Percentiles rank a stretch among this genome's conserved stretches.
phyloP scores from a whole-genome alignment of 2,329 filamentous ascomycete species.

The Pseudogymnoascus sp. region DNA sequence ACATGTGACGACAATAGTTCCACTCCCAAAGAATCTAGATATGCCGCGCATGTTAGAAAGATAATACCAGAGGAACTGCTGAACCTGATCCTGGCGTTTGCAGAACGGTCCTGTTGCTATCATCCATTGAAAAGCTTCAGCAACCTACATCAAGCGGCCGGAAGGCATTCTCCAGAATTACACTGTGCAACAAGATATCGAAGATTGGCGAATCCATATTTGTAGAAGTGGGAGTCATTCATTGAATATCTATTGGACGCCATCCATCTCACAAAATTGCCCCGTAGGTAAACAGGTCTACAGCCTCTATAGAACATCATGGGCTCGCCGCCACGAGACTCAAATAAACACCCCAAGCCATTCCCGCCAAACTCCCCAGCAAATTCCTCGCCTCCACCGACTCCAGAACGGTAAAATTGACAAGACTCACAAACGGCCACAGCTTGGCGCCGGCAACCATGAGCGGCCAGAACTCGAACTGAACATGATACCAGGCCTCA shows the following conservation, averaged over 20 bases:
- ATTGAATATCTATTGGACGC: neutral
- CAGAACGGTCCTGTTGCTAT: neutral
- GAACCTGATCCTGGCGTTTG: no score
- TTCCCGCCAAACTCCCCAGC: conserved; percentile 62
- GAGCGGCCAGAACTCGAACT: conserved; percentile 54
- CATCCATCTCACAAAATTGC: neutral
- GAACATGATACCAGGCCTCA: conserved; percentile 36
- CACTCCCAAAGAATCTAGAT: neutral
- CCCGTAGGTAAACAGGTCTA: neutral
- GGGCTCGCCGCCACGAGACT: conserved; percentile 46
- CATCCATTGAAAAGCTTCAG: neutral
- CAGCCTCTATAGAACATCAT: neutral
- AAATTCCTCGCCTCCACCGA: conserved; percentile 64
- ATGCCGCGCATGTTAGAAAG: neutral
- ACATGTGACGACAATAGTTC: neutral
- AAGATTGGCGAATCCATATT: neutral
- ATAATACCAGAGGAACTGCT: neutral
- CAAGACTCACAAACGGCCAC: conserved; percentile 61
- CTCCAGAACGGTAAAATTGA: conserved; percentile 61
- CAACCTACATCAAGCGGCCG: neutral
- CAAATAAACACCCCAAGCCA: conserved; percentile 69
- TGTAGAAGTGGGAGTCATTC: neutral
- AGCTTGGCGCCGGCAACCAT: conserved; percentile 62
- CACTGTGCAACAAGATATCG: no score
- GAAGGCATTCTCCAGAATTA: no score